Conservation (phyloP, 805 yeast species). For the Wickerhamiella cacticola region DNA sequence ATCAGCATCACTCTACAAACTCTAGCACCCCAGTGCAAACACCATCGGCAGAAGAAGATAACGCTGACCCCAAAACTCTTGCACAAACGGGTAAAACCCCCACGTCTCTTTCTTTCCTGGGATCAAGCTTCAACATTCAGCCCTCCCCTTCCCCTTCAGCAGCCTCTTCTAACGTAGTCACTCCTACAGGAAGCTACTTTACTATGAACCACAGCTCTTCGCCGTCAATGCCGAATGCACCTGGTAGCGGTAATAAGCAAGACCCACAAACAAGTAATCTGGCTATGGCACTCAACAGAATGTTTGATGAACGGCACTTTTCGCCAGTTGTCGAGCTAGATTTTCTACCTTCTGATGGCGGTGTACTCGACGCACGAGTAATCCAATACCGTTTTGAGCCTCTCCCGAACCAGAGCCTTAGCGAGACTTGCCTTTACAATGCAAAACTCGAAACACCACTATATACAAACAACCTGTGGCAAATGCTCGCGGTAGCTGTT, state of each 20-base stretch:
- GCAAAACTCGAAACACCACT: constrained; percentile 35
- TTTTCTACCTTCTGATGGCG: constrained; percentile 31
- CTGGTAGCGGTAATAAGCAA: neutral
- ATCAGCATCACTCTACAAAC: neutral
- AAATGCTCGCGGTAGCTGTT: constrained; percentile 17
- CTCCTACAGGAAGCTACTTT: constrained; percentile 4
- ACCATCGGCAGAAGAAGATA: neutral
- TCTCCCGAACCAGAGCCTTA: constrained; percentile 39
- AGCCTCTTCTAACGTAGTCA: neutral
- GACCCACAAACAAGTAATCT: constrained; percentile 2
- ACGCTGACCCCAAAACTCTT: neutral
- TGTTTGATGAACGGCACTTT: neutral
- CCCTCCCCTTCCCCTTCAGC: neutral
- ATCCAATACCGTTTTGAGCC: constrained; percentile 20
- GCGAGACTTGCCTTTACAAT: constrained; percentile 47
- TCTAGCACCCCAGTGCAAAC: neutral
- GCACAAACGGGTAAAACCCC: neutral
- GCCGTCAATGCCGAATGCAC: neutral
- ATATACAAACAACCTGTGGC: constrained; percentile 17
- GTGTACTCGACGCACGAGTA: constrained; percentile 18
- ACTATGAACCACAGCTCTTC: neutral
- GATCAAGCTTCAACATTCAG: neutral
- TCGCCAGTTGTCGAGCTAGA: constrained; percentile 34
- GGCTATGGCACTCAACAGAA: constrained; percentile 6
- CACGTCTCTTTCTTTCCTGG: neutral